These are phyloP conservation scores for Plectosphaerella cucumerina DNA, from an alignment of 2,329 filamentous ascomycete species.

Conservation along the genomic window DNA sequence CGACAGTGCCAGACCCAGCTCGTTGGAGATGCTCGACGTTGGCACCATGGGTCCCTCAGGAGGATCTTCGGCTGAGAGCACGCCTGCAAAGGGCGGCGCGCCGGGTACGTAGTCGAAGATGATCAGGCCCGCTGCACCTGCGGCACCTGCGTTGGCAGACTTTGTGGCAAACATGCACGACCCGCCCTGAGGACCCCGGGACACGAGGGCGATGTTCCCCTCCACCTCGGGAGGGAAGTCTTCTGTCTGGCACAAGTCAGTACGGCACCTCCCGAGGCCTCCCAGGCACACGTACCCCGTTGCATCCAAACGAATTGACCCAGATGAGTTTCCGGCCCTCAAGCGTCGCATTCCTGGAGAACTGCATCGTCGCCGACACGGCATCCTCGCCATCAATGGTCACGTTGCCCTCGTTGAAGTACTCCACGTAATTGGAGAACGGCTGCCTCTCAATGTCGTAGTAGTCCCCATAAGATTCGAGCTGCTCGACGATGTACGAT, in stretches of 20 bases:
- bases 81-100: constrained; percentile 43
- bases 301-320: constrained; percentile 46
- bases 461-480: constrained; percentile 26
- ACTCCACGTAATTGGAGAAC: constrained; percentile 19
- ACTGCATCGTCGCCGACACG: constrained; percentile 16
- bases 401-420: constrained; percentile 14
- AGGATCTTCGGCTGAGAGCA: constrained; percentile 15
- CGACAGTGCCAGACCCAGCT: constrained; percentile 25
- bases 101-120: constrained; percentile 54
- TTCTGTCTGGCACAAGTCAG: constrained; percentile 7
- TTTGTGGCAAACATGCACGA: constrained; percentile 53
- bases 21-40: constrained; percentile 40
- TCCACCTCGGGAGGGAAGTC: constrained; percentile 45
- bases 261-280: too few species aligned
- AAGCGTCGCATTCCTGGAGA: constrained; percentile 33
- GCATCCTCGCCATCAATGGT: constrained; percentile 15
- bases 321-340: constrained; percentile 32
- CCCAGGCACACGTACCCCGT: constrained; percentile 14
- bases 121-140: constrained; percentile 50
- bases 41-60: constrained; percentile 38
- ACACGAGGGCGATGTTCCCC: constrained; percentile 51
- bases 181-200: constrained; percentile 34
- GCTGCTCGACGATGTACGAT: constrained; percentile 26
- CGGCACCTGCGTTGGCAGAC: constrained; percentile 44
- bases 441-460: constrained; percentile 25